Evolutionary conservation across 2,329 filamentous ascomycete species (phyloP), one percentile per base, ranked within the genome.

Genomic region (Trichoderma sp.): DNA sequence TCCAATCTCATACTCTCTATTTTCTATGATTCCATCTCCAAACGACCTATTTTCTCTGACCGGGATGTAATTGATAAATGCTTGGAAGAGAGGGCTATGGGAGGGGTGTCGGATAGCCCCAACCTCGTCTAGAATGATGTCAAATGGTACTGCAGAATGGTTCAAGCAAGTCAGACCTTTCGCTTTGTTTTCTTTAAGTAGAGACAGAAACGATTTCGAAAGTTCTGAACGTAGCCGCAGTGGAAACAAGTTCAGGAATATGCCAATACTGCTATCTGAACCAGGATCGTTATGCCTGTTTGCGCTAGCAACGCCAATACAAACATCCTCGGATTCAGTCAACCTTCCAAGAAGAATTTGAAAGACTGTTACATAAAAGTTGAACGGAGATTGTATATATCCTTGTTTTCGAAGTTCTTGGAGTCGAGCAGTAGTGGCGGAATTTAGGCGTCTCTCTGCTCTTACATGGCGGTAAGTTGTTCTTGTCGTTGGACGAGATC

Each of bases 81-180:
- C 80, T 74, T 89, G 87, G 78, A 88, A 88, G 0, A 88, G 39
- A 0, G 87, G 87, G 34, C 73, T 82, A 62, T 83, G 74, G 0
- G 77, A 72, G 0, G 81, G 69, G 0, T 84, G 83, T 2, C 85
- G 77, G 0, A 79, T 73, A 1, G 84, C 79, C 3, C 79, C 76
- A 1, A 88, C 76, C 28, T 85, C 77, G 0, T 83, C 75, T 0
- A 89, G 77, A 0, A 89, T 73, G 0, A 84, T 77, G 59, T 88
- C 83, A 68, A 88, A 86, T 0, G 87, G 87, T 3, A 88, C 68
- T 0, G 9, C 63, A 28, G 53, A 81, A 77, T 66, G 36, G 26
- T 76, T 75, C 61, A 17, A 17, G 53, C n/a, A 64, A 20, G 26
- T 0, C 80, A 78, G 1, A 11, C 43, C 43, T 20, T 47, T 47